Conservation (phyloP, 768 basidiomycete species). For the Melanogaster broomeanus region DNA sequence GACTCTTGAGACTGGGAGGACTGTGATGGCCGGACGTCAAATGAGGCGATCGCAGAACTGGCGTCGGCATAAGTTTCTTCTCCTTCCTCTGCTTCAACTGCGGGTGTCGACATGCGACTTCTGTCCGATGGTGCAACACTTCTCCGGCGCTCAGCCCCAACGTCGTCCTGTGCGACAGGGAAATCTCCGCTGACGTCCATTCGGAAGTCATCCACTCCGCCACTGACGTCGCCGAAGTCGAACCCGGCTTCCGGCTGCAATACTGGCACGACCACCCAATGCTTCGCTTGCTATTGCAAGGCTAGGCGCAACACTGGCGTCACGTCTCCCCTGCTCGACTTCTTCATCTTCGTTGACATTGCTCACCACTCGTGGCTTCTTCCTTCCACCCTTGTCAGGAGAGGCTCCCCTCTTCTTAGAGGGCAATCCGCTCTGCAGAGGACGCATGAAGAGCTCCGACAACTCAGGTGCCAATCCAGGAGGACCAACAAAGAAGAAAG, state of each 20-base stretch:
- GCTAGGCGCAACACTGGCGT: constrained; percentile 63
- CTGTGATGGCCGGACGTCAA: constrained; percentile 63
- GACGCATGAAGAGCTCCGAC: constrained; percentile 81
- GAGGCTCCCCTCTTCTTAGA: constrained; percentile 62
- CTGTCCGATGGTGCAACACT: constrained; percentile 57
- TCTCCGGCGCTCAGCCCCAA: constrained; percentile 41
- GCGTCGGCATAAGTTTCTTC: constrained; percentile 70
- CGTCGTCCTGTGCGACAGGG: constrained; percentile 29
- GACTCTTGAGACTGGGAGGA: constrained; percentile 54
- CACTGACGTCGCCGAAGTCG: constrained; percentile 61
- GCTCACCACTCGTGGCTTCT: constrained; percentile 59
- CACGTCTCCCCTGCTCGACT: constrained; percentile 73
- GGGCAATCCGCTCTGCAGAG: constrained; percentile 48
- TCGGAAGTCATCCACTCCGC: constrained; percentile 66
- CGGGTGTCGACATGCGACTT: constrained; percentile 70
- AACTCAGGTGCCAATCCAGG: constrained; percentile 84
- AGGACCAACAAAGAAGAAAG: constrained; percentile 82
- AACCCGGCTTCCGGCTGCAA: constrained; percentile 58
- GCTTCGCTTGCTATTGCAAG: constrained; percentile 56
- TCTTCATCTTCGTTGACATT: constrained; percentile 53
- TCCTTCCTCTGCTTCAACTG: constrained; percentile 59
- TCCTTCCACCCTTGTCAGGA: constrained; percentile 56
- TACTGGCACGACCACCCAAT: constrained; percentile 51
- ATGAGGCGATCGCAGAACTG: constrained; percentile 77
- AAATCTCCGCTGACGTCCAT: constrained; percentile 62